Base-by-base conservation (phyloP, 1,139 yeast species). In the Lodderomyces elongisporus region DNA sequence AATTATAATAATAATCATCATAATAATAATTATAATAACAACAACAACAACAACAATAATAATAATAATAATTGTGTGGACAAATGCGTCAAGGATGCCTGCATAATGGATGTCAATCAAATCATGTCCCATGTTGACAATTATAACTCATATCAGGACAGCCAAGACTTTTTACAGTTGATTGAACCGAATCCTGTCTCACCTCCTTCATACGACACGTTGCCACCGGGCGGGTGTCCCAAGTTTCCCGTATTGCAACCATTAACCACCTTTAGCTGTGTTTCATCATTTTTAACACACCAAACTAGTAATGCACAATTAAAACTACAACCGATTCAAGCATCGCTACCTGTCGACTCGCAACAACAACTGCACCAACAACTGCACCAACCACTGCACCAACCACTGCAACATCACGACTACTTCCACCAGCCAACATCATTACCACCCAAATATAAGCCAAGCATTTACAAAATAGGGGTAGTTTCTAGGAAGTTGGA, bases 391-490 rank as follows among this genome's bases (percentile, higher is more conserved):
- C 10, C 14, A 14, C 17, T 25, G 10, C 5, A 8, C 9, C 26
- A 10, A 5, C 26, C 13, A 4, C 27, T n/a, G n/a, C n/a, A n/a
- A n/a, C n/a, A n/a, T n/a, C n/a, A n/a, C n/a, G n/a, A n/a, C n/a
- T n/a, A n/a, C n/a, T n/a, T 20, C 7, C 22, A 7, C 22, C 22
- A 20, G 10, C 22, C 10, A 20, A 24, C 14, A n/a, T 20, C 27
- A 7, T 9, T 24, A 3, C 62, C 78, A 7, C 88, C 89, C 0
- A 34, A 22, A 9, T 79, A 82, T 46, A 27, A 66, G 0, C 83
- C 89, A 0, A 66, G 85, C 0, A 73, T 77, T 1, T 72, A 77
- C 44, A 70, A 75, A 38, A 47, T 78, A 2, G 73, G 80, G 0
- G 47, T 70, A 2, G 70, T 77, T 1, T 51, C 70, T 2, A 61